Conservation (phyloP, 306 rosid species). For the barrel medic (Medicago truncatula) region MtrunA17r5.0-ANR NC_053046.1:37343001-37343500, state of each 20-base stretch:
- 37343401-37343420: background rate
- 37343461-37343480: background rate
- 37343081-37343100: slow-evolving; percentile 55
- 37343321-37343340: slow-evolving; percentile 69
- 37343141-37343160: slow-evolving; percentile 1
- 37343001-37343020: slow-evolving; percentile 21
- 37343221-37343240: slow-evolving; percentile 42
- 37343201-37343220: slow-evolving; percentile 58
- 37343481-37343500: background rate
- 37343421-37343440: background rate
- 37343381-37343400: slow-evolving; percentile 60
- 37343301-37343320: slow-evolving; percentile 79
- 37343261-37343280: slow-evolving; percentile 64
- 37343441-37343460: background rate
- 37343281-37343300: slow-evolving; percentile 72
- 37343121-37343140: slow-evolving; percentile 22
- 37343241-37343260: slow-evolving; percentile 42
- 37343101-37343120: slow-evolving; percentile 53
- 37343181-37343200: background rate
- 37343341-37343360: slow-evolving; percentile 80
- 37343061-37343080: slow-evolving; percentile 79
- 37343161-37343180: background rate
- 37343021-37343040: slow-evolving; percentile 21
- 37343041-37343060: background rate
- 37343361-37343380: slow-evolving; percentile 87